A percentile compares a stretch with the other conserved stretches of the same genome.
phyloP scores from a whole-genome alignment of 2,329 filamentous ascomycete species.

The Aspergillus ruber region DNA sequence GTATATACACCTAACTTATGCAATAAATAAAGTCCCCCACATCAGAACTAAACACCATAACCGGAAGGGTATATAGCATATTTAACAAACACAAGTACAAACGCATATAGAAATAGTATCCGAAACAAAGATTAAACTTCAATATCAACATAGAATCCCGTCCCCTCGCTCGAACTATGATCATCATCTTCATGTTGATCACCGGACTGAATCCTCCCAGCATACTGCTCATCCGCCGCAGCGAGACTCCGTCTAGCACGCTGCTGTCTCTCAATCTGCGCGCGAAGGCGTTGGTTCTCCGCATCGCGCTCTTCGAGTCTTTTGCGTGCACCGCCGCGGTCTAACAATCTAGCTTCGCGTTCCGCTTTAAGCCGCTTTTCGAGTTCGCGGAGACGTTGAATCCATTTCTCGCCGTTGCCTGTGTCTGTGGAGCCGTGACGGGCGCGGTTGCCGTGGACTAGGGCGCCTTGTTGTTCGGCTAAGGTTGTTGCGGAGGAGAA shows the following conservation, averaged over 20 bases:
- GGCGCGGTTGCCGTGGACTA: slow-evolving; percentile 19
- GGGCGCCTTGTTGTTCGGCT: slow-evolving; percentile 20
- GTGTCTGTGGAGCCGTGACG: slow-evolving; percentile 20
- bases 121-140: slow-evolving; percentile 21
- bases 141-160: slow-evolving; percentile 33
- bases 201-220: slow-evolving; percentile 1
- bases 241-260: too few relatives aligned
- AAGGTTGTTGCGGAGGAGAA: slow-evolving; percentile 27
- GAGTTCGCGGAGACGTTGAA: slow-evolving; percentile 76
- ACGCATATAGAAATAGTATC: neutral
- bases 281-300: slow-evolving; percentile 65
- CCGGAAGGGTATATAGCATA: neutral
- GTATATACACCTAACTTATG: neutral
- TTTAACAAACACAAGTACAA: neutral
- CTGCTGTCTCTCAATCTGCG: slow-evolving; percentile 54
- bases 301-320: slow-evolving; percentile 68
- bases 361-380: slow-evolving; percentile 86
- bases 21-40: neutral
- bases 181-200: slow-evolving; percentile 22
- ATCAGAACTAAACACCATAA: too few relatives aligned
- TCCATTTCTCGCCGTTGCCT: slow-evolving; percentile 66
- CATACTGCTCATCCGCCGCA: too few relatives aligned
- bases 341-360: slow-evolving; percentile 75
- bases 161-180: slow-evolving; percentile 32
- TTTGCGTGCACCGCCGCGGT: slow-evolving; percentile 75